Evolutionary conservation across 495 filamentous ascomycete species (phyloP).

Genomic region (Aspergillus mulundensis): DNA sequence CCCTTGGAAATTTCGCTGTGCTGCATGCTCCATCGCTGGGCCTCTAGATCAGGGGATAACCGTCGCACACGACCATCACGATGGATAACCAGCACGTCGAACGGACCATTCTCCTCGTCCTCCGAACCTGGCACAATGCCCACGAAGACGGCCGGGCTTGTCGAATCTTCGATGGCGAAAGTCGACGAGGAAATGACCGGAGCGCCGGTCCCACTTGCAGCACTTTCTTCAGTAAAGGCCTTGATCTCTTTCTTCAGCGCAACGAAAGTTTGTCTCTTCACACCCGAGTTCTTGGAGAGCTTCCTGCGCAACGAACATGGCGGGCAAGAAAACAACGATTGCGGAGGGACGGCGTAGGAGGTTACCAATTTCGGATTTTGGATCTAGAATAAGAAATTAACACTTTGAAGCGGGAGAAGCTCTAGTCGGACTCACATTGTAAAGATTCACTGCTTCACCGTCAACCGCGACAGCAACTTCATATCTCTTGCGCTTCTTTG

Average conservation of each 20-base stretch:
- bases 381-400: constrained; percentile 52
- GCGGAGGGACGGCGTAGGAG: constrained; percentile 80
- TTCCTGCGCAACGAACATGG: constrained; percentile 70
- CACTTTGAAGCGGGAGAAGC: neutral
- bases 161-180: constrained; percentile 38
- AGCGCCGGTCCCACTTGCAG: constrained; percentile 29
- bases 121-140: constrained; percentile 33
- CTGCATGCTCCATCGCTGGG: constrained; percentile 40
- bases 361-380: constrained; percentile 75
- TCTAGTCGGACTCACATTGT: constrained; percentile 61
- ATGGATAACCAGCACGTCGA: constrained; percentile 47
- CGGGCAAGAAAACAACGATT: constrained; percentile 71
- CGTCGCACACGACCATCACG: constrained; percentile 40
- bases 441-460: constrained; percentile 86
- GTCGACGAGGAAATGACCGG: constrained; percentile 39
- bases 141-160: constrained; percentile 39
- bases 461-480: constrained; percentile 86
- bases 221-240: constrained; percentile 50
- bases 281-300: constrained; percentile 42
- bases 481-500: constrained; percentile 78
- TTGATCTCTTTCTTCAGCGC: constrained; percentile 45
- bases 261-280: constrained; percentile 69
- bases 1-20: constrained; percentile 37
- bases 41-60: constrained; percentile 37
- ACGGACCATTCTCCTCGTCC: constrained; percentile 25